Evolutionary conservation across 345 rosid genomes (phyloP), one percentile per base, ranked within the genome.

Genomic region (Firmiana major): DNA sequence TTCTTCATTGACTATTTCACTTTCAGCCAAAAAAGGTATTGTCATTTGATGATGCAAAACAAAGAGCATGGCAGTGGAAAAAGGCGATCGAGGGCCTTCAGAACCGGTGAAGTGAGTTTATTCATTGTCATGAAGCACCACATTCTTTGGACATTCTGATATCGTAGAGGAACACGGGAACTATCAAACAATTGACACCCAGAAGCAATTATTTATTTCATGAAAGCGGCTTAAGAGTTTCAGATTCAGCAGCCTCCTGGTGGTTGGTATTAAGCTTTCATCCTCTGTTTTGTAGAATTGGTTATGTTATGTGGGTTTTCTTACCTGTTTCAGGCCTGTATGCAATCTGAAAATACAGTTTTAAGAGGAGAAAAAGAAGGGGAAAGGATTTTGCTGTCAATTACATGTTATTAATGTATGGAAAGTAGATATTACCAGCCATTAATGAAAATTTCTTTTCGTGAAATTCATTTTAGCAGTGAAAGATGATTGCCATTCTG

Each of bases 11-110:
- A 16, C 16, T 6, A 1, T 59, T 75, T 48, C 28, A 6, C 65
- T 36, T 68, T 26, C 95, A 92, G 99, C 97, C 97, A n/a, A 96
- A 93, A 91, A 94, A 96, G 89, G 94, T 94, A n/a, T 58, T 90
- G 87, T 88, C 94, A 38, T 94, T 96, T 70, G 99, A 96, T 73
- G 99, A 97, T 74, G 71, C 92, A 1, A 97, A 97, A 81, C 98
- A 90, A 78, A 91, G 97, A 84, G 97, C 99, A 28, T 87, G 78
- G 84, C 95, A 88, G 73, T 97, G 98, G 98, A 91, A 94, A 85
- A 92, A 91, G 79, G 98, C 97, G 2, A 97, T 97, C 3, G 98
- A 94, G 86, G 80, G 90, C 83, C 94, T 97, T 76, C 99, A 97
- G 83, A 91, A 84, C 77, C 93, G 84, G 73, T 93, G 90, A 90